Percentiles rank a stretch among this genome's conserved stretches.
Evolutionary conservation across 129 eudicot genomes (phyloP).

Genomic region (Heracleum sosnowskyi): DNA sequence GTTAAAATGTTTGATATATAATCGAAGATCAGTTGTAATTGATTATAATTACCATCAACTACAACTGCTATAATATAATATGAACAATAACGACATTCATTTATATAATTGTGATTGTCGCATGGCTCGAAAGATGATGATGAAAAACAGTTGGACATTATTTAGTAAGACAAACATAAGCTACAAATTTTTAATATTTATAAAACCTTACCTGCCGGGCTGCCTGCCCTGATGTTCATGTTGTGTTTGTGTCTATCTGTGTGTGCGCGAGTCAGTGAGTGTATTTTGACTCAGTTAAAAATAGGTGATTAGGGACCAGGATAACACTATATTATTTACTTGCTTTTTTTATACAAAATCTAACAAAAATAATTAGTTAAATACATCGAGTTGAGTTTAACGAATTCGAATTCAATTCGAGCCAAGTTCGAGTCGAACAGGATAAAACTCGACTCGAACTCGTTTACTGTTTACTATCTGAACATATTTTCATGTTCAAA

Average conservation of each 20-base stretch:
- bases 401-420: too few species aligned
- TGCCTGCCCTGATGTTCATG: background rate
- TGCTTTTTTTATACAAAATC: too few species aligned
- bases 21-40: background rate
- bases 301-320: background rate
- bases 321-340: too few species aligned
- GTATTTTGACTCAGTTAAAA: background rate
- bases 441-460: too few species aligned
- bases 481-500: too few species aligned
- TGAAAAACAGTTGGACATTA: background rate
- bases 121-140: background rate
- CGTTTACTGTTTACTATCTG: too few species aligned
- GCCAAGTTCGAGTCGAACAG: too few species aligned
- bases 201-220: background rate
- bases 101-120: background rate
- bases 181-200: background rate
- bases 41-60: background rate
- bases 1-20: background rate
- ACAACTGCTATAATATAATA: background rate
- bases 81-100: background rate
- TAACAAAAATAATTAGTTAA: too few species aligned
- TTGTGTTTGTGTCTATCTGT: too few species aligned
- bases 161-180: background rate
- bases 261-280: background rate
- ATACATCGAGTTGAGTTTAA: too few species aligned